Percentiles rank a stretch among this genome's conserved stretches.
phyloP scores from a whole-genome alignment of 176 grass and related monocot species.

The Bolboschoenus planiculmis region DNA sequence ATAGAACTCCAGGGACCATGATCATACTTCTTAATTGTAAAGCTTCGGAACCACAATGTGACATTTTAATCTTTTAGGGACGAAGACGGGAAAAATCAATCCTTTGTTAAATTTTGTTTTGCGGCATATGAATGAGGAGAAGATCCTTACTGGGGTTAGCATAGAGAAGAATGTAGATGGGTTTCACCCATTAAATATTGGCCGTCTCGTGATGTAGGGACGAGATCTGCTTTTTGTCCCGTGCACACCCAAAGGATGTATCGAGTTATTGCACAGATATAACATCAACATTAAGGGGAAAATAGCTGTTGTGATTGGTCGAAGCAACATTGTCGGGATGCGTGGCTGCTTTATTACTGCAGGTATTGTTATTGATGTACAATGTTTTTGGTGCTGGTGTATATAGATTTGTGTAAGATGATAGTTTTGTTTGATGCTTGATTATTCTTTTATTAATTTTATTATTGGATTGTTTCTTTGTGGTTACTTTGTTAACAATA shows the following conservation, averaged over 20 bases:
- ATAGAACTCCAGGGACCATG: not conserved
- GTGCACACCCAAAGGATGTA: constrained; percentile 99
- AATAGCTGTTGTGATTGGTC: constrained; percentile 76
- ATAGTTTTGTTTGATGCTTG: not conserved
- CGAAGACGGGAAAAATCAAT: not conserved
- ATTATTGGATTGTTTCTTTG: not conserved
- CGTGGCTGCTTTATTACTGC: constrained; percentile 72
- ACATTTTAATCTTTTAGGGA: not conserved
- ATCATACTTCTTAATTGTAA: not conserved
- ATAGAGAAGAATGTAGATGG: constrained; percentile 89
- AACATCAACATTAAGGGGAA: constrained; percentile 85
- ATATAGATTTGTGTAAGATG: not conserved
- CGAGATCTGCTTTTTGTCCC: constrained; percentile 80
- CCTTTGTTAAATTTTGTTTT: constrained; percentile 13
- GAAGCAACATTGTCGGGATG: constrained; percentile 96
- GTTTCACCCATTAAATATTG: constrained; percentile 96
- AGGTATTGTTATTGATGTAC: constrained; percentile 38
- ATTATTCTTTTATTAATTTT: not conserved
- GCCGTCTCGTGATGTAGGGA: constrained; percentile 91
- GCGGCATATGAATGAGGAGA: constrained; percentile 95
- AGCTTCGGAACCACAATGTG: not conserved
- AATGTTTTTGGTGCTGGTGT: not conserved
- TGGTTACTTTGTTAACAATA: not conserved
- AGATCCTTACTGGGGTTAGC: constrained; percentile 71
- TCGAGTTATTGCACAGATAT: constrained; percentile 73